Conservation (phyloP, 176 grass and related monocot species). For the Oryza punctata region DNA sequence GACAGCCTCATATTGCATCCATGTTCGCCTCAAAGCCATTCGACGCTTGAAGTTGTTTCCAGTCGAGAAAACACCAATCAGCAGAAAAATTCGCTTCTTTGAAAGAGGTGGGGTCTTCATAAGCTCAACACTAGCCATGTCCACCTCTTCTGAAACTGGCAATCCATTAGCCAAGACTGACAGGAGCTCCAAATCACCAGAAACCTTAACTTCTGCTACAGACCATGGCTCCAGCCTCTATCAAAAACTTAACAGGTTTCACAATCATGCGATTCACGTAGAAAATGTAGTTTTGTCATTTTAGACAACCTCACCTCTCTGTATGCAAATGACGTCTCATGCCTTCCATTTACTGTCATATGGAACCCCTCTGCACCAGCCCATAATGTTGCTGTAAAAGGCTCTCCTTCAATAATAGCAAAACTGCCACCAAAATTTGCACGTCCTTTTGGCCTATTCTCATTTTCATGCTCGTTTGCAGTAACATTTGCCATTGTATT, state of each 20-base stretch:
- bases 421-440: conserved; percentile 52
- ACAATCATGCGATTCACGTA: conserved; percentile 37
- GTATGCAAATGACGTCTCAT: conserved; percentile 80
- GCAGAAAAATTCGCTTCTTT: conserved; percentile 60
- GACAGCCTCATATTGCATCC: conserved; percentile 90
- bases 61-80: conserved; percentile 86
- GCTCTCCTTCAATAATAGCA: conserved; percentile 70
- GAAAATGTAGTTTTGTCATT: not conserved
- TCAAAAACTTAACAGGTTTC: conserved; percentile 43
- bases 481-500: conserved; percentile 47
- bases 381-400: conserved; percentile 80
- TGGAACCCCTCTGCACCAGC: conserved; percentile 77
- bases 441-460: conserved; percentile 35
- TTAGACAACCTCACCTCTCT: conserved; percentile 64
- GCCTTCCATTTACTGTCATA: conserved; percentile 84
- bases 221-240: conserved; percentile 88
- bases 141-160: conserved; percentile 69
- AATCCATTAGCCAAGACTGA: conserved; percentile 73
- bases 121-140: conserved; percentile 56
- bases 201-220: conserved; percentile 67
- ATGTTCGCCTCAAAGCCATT: conserved; percentile 82
- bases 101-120: conserved; percentile 57
- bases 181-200: conserved; percentile 74
- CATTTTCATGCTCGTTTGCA: conserved; percentile 40
- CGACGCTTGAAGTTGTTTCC: conserved; percentile 91